Evolutionary conservation across 495 filamentous ascomycete species (phyloP).

Genomic region (Podospora conica): DNA sequence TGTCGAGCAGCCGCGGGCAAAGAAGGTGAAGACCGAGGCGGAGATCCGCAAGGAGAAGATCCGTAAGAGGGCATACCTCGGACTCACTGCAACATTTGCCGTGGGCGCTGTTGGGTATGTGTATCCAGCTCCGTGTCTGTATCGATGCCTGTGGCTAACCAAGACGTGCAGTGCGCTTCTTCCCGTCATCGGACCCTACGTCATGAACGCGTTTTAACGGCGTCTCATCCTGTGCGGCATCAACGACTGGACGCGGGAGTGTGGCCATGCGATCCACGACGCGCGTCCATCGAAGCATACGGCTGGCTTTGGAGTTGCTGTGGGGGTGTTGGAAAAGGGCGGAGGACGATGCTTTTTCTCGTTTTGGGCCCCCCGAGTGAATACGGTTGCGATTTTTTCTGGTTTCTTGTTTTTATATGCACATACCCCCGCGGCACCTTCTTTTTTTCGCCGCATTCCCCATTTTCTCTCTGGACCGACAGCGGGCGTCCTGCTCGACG

Average conservation of each 20-base stretch:
- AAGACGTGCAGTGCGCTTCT: slow-evolving; percentile 19
- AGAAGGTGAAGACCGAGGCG: slow-evolving; percentile 68
- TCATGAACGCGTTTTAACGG: slow-evolving; percentile 41
- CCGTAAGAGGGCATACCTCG: slow-evolving; percentile 73
- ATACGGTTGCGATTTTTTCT: slow-evolving; percentile 9
- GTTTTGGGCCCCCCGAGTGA: slow-evolving; percentile 1
- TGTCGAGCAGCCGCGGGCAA: slow-evolving; percentile 53
- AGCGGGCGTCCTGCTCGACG: not conserved
- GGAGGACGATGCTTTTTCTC: slow-evolving; percentile 10
- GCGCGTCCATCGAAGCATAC: not conserved
- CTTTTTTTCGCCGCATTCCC: slow-evolving; percentile 3
- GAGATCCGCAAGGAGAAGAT: slow-evolving; percentile 78
- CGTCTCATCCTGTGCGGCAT: not conserved
- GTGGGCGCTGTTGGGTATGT: slow-evolving; percentile 70
- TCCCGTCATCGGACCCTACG: slow-evolving; percentile 53
- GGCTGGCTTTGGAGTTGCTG: slow-evolving; percentile 2
- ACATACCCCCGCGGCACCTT: slow-evolving; percentile 21
- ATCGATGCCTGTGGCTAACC: slow-evolving; percentile 6
- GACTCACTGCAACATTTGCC: slow-evolving; percentile 72
- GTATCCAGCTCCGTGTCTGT: not conserved
- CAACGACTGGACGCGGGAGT: not conserved
- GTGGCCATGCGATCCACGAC: not conserved
- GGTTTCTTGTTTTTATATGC: slow-evolving; percentile 16
- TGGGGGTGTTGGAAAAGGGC: slow-evolving; percentile 3
- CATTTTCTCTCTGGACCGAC: slow-evolving; percentile 7